A percentile compares a stretch with the other conserved stretches of the same genome.
These are phyloP conservation scores for Kickxella alabastrina DNA, from an alignment of 192 early-diverging fungal genomes.

Conservation along the genomic window DNA sequence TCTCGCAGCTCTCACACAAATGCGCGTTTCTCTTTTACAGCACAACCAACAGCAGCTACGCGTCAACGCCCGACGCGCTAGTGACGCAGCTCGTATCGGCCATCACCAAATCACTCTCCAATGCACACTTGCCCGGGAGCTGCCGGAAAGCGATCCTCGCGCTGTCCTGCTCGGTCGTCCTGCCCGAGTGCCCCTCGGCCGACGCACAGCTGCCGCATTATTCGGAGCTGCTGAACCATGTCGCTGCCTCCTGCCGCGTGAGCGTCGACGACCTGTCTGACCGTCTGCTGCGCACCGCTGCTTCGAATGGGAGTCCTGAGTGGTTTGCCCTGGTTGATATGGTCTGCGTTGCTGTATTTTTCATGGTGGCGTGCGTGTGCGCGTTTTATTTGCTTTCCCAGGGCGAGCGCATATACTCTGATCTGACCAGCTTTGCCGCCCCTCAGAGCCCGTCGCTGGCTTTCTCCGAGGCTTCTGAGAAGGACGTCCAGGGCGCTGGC, in stretches of 20 bases:
- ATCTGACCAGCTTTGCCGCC: not conserved
- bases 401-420: not conserved
- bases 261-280: conserved; percentile 17
- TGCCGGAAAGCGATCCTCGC: conserved; percentile 13
- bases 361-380: not conserved
- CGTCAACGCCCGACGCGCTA: not conserved
- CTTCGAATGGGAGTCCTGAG: conserved; percentile 6
- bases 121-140: too few relatives aligned
- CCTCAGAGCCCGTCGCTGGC: too few relatives aligned
- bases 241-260: conserved; percentile 11
- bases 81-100: not conserved
- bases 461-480: too few relatives aligned
- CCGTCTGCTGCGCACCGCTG: conserved; percentile 6
- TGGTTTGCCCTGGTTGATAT: not conserved
- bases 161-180: conserved; percentile 26
- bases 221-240: conserved; percentile 13
- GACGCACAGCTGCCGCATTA: conserved; percentile 8
- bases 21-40: not conserved
- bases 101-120: not conserved
- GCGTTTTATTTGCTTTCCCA: not conserved
- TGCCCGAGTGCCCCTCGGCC: conserved; percentile 4
- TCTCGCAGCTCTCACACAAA: not conserved
- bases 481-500: too few relatives aligned
- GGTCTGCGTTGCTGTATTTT: not conserved
- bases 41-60: not conserved